Base-by-base conservation (phyloP, 2,329 filamentous ascomycete genomes). In the Pseudocercospora crystallina region DNA sequence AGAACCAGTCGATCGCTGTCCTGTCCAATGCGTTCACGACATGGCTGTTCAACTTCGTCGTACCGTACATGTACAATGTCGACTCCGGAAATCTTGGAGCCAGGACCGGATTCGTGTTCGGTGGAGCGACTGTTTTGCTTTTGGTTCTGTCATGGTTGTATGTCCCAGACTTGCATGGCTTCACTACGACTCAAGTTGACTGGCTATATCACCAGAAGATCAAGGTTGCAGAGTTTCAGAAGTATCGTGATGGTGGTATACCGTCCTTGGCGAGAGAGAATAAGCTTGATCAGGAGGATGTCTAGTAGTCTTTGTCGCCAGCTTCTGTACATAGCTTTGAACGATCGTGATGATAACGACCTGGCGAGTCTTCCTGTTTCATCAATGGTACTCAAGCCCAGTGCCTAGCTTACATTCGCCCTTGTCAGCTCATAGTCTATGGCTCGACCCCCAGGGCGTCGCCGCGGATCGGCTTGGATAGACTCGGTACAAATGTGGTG, bases 21-120 rank as follows among this genome's bases (percentile, higher is more conserved):
- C 39, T 42, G 17, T 42, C 39, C 8, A 42, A 42, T 20, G 30
- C 39, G 2, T 42, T 42, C 39, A 42, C 39, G 12, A 42, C 39
- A 8, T 42, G 39, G 39, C 39, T 42, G 10, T 42, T 42, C 39
- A 42, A 42, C 26, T 42, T 42, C n/a, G 32, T 30, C 8, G 39
- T 42, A 13, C 39, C 39, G 8, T 42, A 42, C 12, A 42, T 42
- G 39, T 42, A 42, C 20, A 42, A 42, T 15, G 26, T 42, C 39
- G 39, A 42, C 12, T 30, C 39, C 2, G 39, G 39, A 2, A 42
- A 42, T 32, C 39, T 42, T 11, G 39, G 39, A 1, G 39, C 39
- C 26, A 42, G 32, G n/a, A 42, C 39, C 7, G 39, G 39, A 12
- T 42, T 42, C 17, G 26, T 42, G 10, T 42, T 42, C 17, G 17